These are phyloP conservation scores for Neonectria sp. DNA, from an alignment of 2,329 filamentous ascomycete species.

Conservation along the genomic window DNA sequence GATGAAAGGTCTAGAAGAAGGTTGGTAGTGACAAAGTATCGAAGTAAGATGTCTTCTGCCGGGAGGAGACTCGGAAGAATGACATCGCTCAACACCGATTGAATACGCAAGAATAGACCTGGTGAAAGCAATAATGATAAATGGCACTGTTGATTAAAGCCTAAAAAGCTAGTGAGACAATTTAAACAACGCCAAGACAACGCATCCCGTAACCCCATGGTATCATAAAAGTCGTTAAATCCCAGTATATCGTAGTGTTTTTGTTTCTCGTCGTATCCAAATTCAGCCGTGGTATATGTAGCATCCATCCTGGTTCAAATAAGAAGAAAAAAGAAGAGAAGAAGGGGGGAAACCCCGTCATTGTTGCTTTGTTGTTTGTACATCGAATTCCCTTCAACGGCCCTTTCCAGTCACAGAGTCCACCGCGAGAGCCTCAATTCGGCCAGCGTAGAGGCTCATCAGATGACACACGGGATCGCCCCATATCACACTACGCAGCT, in stretches of 20 bases:
- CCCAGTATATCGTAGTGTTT: slow-evolving; percentile 6
- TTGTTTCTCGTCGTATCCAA: neutral
- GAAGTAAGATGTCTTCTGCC: neutral
- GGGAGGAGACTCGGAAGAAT: neutral
- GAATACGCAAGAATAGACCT: neutral
- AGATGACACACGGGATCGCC: slow-evolving; percentile 86
- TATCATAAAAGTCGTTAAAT: slow-evolving; percentile 24
- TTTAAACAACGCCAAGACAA: slow-evolving; percentile 1
- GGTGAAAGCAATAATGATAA: neutral
- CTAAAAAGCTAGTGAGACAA: neutral
- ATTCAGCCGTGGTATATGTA: neutral
- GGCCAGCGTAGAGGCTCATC: slow-evolving; percentile 82
- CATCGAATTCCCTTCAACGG: slow-evolving; percentile 4
- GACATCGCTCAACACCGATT: too few species aligned
- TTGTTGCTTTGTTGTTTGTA: slow-evolving; percentile 1
- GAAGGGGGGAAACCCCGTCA: neutral
- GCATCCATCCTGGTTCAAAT: neutral
- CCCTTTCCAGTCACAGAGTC: slow-evolving; percentile 59
- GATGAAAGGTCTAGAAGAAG: neutral
- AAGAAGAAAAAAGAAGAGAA: neutral
- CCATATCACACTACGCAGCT: slow-evolving; percentile 81
- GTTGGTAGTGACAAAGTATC: neutral
- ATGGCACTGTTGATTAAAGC: neutral
- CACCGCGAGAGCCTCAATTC: slow-evolving; percentile 80
- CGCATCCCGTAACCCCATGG: slow-evolving; percentile 21